These are phyloP conservation scores for Linderniella brevidens DNA, from an alignment of 257 asterid genomes.

Conservation along the genomic window DNA sequence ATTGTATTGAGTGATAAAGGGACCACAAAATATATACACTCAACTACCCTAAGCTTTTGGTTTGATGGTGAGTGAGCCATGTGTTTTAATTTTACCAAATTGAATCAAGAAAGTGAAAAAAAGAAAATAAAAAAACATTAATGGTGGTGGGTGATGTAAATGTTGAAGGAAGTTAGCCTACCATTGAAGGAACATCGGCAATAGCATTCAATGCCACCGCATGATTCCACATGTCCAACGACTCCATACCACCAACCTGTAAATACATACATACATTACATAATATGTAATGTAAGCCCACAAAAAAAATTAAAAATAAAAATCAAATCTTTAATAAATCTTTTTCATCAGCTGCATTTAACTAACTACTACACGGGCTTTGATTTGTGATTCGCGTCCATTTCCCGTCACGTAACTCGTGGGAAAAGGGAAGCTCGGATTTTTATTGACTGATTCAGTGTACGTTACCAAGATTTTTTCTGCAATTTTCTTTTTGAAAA, in stretches of 20 bases:
- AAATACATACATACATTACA: too few relatives aligned
- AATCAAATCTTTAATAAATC: too few relatives aligned
- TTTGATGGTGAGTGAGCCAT: too few relatives aligned
- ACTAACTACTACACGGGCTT: neutral
- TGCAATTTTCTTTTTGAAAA: neutral
- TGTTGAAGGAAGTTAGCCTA: slow-evolving; percentile 11
- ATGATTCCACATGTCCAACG: slow-evolving; percentile 73
- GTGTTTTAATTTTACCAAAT: neutral
- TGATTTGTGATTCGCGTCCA: neutral
- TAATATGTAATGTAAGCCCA: too few relatives aligned
- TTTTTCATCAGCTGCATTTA: neutral
- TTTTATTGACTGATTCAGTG: neutral
- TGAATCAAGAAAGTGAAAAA: neutral
- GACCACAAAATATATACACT: neutral
- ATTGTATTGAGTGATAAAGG: neutral
- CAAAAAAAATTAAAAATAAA: too few relatives aligned
- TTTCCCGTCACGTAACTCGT: too few relatives aligned
- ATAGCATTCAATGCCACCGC: slow-evolving; percentile 30
- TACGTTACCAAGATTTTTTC: neutral
- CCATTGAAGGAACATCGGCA: slow-evolving; percentile 66
- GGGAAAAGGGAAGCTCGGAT: neutral
- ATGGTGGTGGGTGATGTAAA: too few relatives aligned
- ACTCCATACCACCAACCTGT: slow-evolving; percentile 99
- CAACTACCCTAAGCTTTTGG: too few relatives aligned
- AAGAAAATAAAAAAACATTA: neutral